Percentiles rank a stretch among this genome's conserved stretches.
phyloP scores from a whole-genome alignment of 768 basidiomycete species.

The Russula foetens region DNA sequence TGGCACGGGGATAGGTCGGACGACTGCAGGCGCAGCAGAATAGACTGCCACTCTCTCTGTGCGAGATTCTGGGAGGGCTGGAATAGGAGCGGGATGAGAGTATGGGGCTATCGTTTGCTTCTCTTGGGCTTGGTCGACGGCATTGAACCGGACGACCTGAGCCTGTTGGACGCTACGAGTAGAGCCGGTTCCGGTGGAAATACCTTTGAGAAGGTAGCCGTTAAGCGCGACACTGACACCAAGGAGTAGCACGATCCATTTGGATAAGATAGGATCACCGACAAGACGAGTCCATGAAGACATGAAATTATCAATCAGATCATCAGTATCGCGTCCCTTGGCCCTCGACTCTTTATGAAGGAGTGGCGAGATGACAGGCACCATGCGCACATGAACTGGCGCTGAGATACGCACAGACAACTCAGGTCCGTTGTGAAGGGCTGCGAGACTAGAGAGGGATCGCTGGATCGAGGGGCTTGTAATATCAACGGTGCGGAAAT shows the following conservation, averaged over 20 bases:
- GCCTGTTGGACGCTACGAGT: slow-evolving; percentile 21
- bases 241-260: slow-evolving; percentile 89
- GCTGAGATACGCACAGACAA: slow-evolving; percentile 56
- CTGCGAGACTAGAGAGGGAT: slow-evolving; percentile 32
- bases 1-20: slow-evolving; percentile 22
- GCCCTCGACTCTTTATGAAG: slow-evolving; percentile 19
- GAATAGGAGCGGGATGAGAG: slow-evolving; percentile 4
- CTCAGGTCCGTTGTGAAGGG: slow-evolving; percentile 26
- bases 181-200: slow-evolving; percentile 44
- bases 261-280: slow-evolving; percentile 87
- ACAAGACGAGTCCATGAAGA: slow-evolving; percentile 83
- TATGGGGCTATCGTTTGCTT: neutral
- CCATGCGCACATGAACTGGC: slow-evolving; percentile 47
- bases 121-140: slow-evolving; percentile 12
- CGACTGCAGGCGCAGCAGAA: slow-evolving; percentile 15
- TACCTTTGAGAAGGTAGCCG: slow-evolving; percentile 86
- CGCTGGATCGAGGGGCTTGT: slow-evolving; percentile 49
- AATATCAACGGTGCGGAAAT: slow-evolving; percentile 57
- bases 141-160: slow-evolving; percentile 20
- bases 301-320: slow-evolving; percentile 80
- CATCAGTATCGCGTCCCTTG: slow-evolving; percentile 28
- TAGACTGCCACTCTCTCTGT: neutral
- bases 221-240: slow-evolving; percentile 84
- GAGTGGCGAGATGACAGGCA: slow-evolving; percentile 23
- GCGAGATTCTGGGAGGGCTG: neutral